Evolutionary conservation across 805 yeast species (phyloP), one percentile per base, ranked within the genome.

Genomic region (Saturnispora mendoncae): DNA sequence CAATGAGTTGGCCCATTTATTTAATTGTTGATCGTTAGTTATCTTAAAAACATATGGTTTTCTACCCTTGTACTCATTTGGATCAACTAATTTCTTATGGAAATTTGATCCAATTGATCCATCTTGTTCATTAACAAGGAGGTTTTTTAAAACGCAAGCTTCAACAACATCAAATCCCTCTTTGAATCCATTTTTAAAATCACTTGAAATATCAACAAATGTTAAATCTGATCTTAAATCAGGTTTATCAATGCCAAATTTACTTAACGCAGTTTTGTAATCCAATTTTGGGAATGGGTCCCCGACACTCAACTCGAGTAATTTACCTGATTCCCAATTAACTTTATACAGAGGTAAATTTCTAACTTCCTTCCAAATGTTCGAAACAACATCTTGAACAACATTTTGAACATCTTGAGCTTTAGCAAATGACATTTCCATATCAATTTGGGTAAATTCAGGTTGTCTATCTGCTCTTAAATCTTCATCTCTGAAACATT

Each of bases 401-500:
- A 76, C 78, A 0, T 56, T 43, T 57, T 75, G 78, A 5, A 92
- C 94, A 49, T 84, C 84, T 13, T 67, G 63, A 25, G 76, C 75
- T 47, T 69, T 68, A 3, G 88, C 80, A 65, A 80, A 92, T 15
- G 88, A 74, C 90, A 92, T 81, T 60, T 92, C 99, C 62, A 92
- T 52, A 67, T 92, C 99, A n/a, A 92, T 65, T 62, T 92, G 99
- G 1, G 98, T 92, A 58, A 92, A 92, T 58, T 92, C 98, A 0
- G 97, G 97, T 61, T 92, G 98, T 60, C 98, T 74, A 59, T 92
- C 98, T 1, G 85, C 79, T 45, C 99, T 71, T 43, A 92, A 69
- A 62, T 92, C 97, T 59, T 92, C 99, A 58, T 92, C 98, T 49
- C 99, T 71, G 58, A 92, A 92, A 58, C 99, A 92, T 54, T 76